phyloP scores from a whole-genome alignment of 2,329 filamentous ascomycete species.

The Onygena corvina region DNA sequence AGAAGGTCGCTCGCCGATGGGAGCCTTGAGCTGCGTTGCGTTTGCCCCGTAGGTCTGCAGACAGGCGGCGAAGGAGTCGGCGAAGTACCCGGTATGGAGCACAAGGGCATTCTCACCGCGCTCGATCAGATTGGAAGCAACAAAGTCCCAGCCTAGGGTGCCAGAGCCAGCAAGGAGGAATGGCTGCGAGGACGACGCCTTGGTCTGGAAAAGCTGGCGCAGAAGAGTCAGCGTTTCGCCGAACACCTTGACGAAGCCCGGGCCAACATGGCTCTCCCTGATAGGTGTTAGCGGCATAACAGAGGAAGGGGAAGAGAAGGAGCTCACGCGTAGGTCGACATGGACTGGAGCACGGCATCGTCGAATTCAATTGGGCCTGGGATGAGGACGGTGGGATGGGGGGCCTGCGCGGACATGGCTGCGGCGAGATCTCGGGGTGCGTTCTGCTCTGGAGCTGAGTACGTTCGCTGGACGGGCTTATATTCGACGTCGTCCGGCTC shows the following conservation, averaged over 20 bases:
- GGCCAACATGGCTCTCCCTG: slow-evolving; percentile 88
- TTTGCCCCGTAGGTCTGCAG: slow-evolving; percentile 82
- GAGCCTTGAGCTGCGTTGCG: slow-evolving; percentile 77
- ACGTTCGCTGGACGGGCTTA: slow-evolving; percentile 30
- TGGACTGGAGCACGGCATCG: slow-evolving; percentile 86
- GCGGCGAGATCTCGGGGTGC: slow-evolving; percentile 12
- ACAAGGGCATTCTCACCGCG: slow-evolving; percentile 82
- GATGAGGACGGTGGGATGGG: slow-evolving; percentile 71
- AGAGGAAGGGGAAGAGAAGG: background rate
- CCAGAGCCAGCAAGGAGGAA: slow-evolving; percentile 91
- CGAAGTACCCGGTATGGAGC: slow-evolving; percentile 93
- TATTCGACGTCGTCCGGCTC: slow-evolving; percentile 45
- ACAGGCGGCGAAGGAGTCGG: slow-evolving; percentile 86
- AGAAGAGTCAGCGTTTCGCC: slow-evolving; percentile 79
- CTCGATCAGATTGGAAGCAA: slow-evolving; percentile 86
- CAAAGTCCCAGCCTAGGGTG: slow-evolving; percentile 91
- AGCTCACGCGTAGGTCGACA: slow-evolving; percentile 66
- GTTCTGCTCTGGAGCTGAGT: slow-evolving; percentile 15
- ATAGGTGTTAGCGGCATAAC: background rate
- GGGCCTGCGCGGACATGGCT: slow-evolving; percentile 47
- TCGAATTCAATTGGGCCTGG: slow-evolving; percentile 97
- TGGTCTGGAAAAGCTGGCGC: slow-evolving; percentile 88
- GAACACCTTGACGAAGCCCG: slow-evolving; percentile 78
- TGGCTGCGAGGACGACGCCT: slow-evolving; percentile 68
- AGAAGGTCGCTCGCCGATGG: slow-evolving; percentile 77